phyloP scores from a whole-genome alignment of 305 asterid genomes.

The Solanum chacoense region DNA sequence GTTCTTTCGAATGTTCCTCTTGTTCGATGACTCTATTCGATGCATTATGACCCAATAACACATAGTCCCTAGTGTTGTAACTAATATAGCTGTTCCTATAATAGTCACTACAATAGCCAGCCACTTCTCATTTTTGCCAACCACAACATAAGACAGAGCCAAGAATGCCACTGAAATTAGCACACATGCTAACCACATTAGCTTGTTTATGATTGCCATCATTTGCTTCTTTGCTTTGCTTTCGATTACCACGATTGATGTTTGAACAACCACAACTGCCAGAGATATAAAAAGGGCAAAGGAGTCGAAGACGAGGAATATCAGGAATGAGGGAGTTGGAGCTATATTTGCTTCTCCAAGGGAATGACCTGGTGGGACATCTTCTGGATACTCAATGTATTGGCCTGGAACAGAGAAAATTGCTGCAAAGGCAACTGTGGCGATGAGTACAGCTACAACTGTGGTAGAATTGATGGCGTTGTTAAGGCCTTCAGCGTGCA shows the following conservation, averaged over 20 bases:
- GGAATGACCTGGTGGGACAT: constrained; percentile 33
- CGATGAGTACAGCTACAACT: constrained; percentile 86
- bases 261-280: constrained; percentile 86
- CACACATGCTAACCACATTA: constrained; percentile 92
- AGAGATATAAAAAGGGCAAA: constrained; percentile 71
- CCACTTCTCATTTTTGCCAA: constrained; percentile 59
- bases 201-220: constrained; percentile 94
- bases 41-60: constrained; percentile 76
- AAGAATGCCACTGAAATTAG: constrained; percentile 64
- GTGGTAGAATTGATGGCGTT: constrained; percentile 92
- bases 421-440: constrained; percentile 88
- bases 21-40: constrained; percentile 43
- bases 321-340: constrained; percentile 31
- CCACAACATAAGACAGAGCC: constrained; percentile 69
- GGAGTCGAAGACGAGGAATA: constrained; percentile 74
- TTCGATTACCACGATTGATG: constrained; percentile 76
- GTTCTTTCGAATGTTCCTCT: constrained; percentile 33
- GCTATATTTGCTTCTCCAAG: constrained; percentile 81
- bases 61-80: constrained; percentile 69
- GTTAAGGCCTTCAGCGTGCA: constrained; percentile 91
- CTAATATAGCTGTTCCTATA: constrained; percentile 57
- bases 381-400: constrained; percentile 35
- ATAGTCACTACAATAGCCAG: constrained; percentile 65
- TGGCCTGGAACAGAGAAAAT: constrained; percentile 83
- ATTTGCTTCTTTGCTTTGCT: constrained; percentile 84